Evolutionary conservation across 2,329 filamentous ascomycete genomes (phyloP).

Genomic region (Fulvia fulva): DNA sequence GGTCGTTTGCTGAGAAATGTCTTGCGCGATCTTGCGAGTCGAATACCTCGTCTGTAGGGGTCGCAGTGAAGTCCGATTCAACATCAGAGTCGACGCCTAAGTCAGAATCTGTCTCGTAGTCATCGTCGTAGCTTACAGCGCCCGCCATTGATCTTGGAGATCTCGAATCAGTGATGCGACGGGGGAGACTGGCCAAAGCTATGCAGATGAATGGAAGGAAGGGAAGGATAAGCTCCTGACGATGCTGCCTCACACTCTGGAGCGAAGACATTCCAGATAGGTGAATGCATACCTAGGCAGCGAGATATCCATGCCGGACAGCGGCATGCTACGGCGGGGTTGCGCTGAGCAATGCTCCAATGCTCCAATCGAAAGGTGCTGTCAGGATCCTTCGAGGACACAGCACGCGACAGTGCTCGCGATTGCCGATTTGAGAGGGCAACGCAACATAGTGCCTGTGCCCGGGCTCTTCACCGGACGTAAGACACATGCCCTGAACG

Average conservation of each 20-base stretch:
- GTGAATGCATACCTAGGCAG: constrained; percentile 4
- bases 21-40: constrained; percentile 14
- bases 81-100: constrained; percentile 13
- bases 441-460: not conserved
- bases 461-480: not conserved
- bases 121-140: constrained; percentile 7
- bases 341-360: not conserved
- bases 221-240: not conserved
- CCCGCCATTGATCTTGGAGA: constrained; percentile 5
- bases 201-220: not conserved
- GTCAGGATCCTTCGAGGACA: not conserved
- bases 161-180: not conserved
- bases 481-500: not conserved
- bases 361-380: not conserved
- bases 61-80: constrained; percentile 15
- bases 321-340: constrained; percentile 3
- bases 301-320: constrained; percentile 1
- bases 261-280: not conserved
- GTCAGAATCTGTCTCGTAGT: constrained; percentile 14
- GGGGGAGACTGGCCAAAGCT: not conserved
- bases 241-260: not conserved
- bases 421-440: not conserved
- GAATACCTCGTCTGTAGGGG: constrained; percentile 26
- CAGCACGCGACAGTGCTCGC: not conserved
- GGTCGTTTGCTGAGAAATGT: constrained; percentile 19